Percentiles rank a stretch among this genome's conserved stretches.
These are phyloP conservation scores for Triticum urartu DNA, from an alignment of 176 grass and related monocot species.

Conservation along the genomic window DNA sequence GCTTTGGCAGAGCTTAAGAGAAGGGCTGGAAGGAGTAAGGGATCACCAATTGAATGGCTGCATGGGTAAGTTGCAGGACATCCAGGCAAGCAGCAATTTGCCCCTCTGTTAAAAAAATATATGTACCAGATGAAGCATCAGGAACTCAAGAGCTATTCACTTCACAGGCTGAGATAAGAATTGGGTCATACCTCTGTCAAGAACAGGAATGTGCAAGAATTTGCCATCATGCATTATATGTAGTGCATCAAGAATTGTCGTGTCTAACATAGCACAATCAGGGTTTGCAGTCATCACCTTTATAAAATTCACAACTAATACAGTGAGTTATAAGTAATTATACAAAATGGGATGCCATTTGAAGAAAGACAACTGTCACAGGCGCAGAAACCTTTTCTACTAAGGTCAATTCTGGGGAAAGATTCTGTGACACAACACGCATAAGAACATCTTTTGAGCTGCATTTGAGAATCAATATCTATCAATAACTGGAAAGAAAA, in stretches of 20 bases:
- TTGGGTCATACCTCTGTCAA: constrained; percentile 61
- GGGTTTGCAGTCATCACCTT: constrained; percentile 92
- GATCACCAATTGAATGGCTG: constrained; percentile 92
- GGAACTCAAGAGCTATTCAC: background rate
- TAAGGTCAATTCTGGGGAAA: constrained; percentile 87
- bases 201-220: constrained; percentile 95
- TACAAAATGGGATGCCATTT: constrained; percentile 3
- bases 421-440: constrained; percentile 89
- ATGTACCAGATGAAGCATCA: constrained; percentile 32
- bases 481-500: constrained; percentile 13
- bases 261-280: constrained; percentile 78
- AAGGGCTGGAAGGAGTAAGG: constrained; percentile 21
- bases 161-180: constrained; percentile 17
- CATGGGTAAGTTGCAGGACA: constrained; percentile 86
- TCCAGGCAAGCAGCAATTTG: constrained; percentile 86
- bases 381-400: constrained; percentile 82
- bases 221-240: constrained; percentile 98
- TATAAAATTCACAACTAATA: constrained; percentile 13
- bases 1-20: background rate
- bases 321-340: constrained; percentile 25
- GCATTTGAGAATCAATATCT: constrained; percentile 36
- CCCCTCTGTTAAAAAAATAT: constrained; percentile 61
- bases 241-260: constrained; percentile 94
- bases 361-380: constrained; percentile 26
- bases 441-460: constrained; percentile 98